Base-by-base conservation (phyloP, 306 rosid genomes). In the Trifolium dubium region DNA sequence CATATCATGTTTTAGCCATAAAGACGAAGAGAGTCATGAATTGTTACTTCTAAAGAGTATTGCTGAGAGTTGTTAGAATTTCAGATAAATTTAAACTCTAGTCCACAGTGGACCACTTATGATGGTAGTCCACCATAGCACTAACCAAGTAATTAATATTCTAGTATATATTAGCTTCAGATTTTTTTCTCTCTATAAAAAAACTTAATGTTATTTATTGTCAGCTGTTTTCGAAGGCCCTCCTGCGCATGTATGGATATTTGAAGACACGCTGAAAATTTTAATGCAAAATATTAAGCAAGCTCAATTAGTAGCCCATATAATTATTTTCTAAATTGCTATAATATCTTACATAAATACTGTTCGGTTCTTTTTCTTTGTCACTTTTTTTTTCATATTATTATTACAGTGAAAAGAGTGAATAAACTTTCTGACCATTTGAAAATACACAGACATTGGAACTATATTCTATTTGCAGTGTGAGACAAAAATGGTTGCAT, bases 401-500 rank as follows among this genome's bases (percentile, higher is more conserved):
- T 31, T 59, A 59, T 35, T 35, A 35, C 40, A 6, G 40, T 35
- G 40, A 35, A 35, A 35, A 35, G 0, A 30, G 18, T 14, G 41
- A 30, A 59, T 29, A 8, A 59, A 59, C 11, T 59, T 59, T 59
- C 64, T 13, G 40, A 30, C 41, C 19, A 14, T 60, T 31, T 31
- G 5, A 30, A 56, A 59, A 30, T 30, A 30, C 31, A 59, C 10
- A 31, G 12, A 59, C 40, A 59, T 30, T 3, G 41, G 65, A 14
- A 59, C 13, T 30, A 31, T 60, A 60, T 30, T 60, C 41, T 30
- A 30, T 59, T 59, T 59, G 65, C 41, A 13, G 51, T 39, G 17
- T 37, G n/a, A 64, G 69, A 18, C 8, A 64, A 64, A 64, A 64
- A 64, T 64, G 69, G 32, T 64, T 37, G 69, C 51, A 39, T 64